A percentile compares a stretch with the other conserved stretches of the same genome.
phyloP scores from a whole-genome alignment of 495 filamentous ascomycete species.

The Xylaria intraflava region DNA sequence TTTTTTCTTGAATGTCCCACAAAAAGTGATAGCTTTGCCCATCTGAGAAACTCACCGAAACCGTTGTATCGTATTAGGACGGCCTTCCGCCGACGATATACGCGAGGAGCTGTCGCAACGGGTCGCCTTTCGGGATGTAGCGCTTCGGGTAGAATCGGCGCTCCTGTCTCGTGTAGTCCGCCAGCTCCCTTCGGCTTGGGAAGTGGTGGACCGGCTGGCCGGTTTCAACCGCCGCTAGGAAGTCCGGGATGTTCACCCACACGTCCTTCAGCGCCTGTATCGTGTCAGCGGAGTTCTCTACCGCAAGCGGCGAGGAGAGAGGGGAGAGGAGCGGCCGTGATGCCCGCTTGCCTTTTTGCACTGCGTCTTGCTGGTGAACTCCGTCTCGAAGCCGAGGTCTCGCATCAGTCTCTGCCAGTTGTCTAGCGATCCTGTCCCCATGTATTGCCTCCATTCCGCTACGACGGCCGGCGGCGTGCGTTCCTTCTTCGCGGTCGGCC shows the following conservation, averaged over 20 bases:
- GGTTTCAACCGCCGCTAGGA: constrained; percentile 23
- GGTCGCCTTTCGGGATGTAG: constrained; percentile 19
- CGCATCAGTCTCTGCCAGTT: constrained; percentile 33
- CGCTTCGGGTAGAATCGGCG: constrained; percentile 19
- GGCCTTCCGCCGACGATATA: neutral
- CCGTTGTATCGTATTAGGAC: no score
- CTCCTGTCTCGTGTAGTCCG: constrained; percentile 16
- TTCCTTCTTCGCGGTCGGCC: no score
- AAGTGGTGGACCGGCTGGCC: constrained; percentile 17
- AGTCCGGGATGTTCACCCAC: constrained; percentile 35
- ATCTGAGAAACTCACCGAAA: no score
- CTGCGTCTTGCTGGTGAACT: constrained; percentile 27
- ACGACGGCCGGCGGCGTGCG: constrained; percentile 3
- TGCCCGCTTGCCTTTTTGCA: constrained; percentile 28
- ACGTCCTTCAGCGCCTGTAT: constrained; percentile 10
- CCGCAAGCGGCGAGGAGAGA: no score
- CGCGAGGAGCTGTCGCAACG: constrained; percentile 17
- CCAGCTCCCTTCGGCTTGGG: constrained; percentile 12
- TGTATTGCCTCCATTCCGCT: constrained; percentile 21
- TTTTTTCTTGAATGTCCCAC: no score
- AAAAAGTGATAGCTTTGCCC: no score
- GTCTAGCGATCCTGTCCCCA: constrained; percentile 24
- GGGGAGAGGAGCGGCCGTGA: neutral
- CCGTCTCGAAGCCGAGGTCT: constrained; percentile 25
- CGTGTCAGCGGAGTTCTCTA: neutral